A percentile compares a stretch with the other conserved stretches of the same genome.
Evolutionary conservation across 2,329 filamentous ascomycete genomes (phyloP).

Genomic region (Thelonectria discophora): DNA sequence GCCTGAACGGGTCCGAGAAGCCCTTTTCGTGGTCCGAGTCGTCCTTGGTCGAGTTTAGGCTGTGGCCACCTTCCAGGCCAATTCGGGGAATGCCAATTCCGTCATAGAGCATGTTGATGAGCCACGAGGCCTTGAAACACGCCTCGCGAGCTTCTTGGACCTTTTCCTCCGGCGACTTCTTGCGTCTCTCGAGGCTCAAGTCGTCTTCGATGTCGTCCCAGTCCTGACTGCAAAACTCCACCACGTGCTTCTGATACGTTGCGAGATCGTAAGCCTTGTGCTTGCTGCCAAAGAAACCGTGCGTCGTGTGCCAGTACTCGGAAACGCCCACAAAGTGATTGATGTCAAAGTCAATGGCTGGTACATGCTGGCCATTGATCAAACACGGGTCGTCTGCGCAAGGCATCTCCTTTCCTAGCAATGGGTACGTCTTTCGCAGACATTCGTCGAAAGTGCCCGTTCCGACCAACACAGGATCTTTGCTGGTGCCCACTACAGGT

Average conservation of each 20-base stretch:
- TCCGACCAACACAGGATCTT: constrained; percentile 71
- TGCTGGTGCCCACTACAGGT: constrained; percentile 50
- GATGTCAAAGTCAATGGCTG: constrained; percentile 94
- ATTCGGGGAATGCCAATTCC: constrained; percentile 92
- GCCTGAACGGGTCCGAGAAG: constrained; percentile 86
- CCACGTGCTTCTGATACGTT: constrained; percentile 86
- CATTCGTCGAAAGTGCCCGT: constrained; percentile 91
- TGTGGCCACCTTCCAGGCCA: constrained; percentile 73
- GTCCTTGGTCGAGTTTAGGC: constrained; percentile 77
- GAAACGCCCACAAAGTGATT: constrained; percentile 99
- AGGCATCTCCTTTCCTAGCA: constrained; percentile 87
- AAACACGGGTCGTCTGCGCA: constrained; percentile 87
- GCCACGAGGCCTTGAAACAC: constrained; percentile 98
- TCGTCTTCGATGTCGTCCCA: constrained; percentile 80
- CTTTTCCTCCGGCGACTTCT: constrained; percentile 80
- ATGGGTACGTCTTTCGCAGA: constrained; percentile 79
- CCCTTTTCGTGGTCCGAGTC: constrained; percentile 72
- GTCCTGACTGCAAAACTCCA: constrained; percentile 83
- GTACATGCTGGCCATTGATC: constrained; percentile 89
- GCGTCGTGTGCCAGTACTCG: constrained; percentile 98
- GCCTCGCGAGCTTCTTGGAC: constrained; percentile 83
- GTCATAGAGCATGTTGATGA: constrained; percentile 95
- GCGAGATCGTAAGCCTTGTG: constrained; percentile 89
- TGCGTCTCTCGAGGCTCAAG: constrained; percentile 69
- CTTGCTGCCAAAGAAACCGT: constrained; percentile 85